These are phyloP conservation scores for Spergularia azorica DNA, from an alignment of 179 eudicot genomes.

Conservation along the genomic window DNA sequence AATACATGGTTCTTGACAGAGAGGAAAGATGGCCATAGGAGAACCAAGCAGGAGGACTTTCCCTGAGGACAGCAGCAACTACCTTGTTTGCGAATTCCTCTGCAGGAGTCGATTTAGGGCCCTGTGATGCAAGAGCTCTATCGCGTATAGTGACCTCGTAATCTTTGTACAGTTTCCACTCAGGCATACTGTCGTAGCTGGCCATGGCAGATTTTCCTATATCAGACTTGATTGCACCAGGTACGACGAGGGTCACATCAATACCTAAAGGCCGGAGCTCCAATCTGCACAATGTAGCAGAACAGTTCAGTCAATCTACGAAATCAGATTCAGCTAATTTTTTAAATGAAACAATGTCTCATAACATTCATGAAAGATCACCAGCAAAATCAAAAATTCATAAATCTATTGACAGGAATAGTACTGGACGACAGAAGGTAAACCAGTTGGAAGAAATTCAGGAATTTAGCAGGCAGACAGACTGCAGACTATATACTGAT, in stretches of 20 bases:
- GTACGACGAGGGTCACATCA: slow-evolving; percentile 67
- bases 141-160: slow-evolving; percentile 59
- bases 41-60: slow-evolving; percentile 79
- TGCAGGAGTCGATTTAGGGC: slow-evolving; percentile 60
- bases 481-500: too few relatives aligned
- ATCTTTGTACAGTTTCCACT: slow-evolving; percentile 81
- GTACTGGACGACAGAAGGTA: too few relatives aligned
- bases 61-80: slow-evolving; percentile 55
- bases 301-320: background rate
- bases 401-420: too few relatives aligned
- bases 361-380: too few relatives aligned
- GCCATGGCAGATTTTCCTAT: slow-evolving; percentile 60
- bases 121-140: slow-evolving; percentile 62
- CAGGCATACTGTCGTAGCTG: slow-evolving; percentile 54
- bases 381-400: too few relatives aligned
- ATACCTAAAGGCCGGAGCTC: slow-evolving; percentile 78
- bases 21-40: slow-evolving; percentile 63
- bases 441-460: too few relatives aligned
- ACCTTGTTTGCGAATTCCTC: slow-evolving; percentile 82
- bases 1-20: slow-evolving; percentile 50
- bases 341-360: too few relatives aligned
- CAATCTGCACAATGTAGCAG: slow-evolving; percentile 45
- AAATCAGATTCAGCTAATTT: too few relatives aligned
- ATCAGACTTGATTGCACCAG: slow-evolving; percentile 76
- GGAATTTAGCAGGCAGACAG: too few relatives aligned